These are phyloP conservation scores for Zychaea mexicana DNA, from an alignment of 371 early-diverging fungal genomes.

Conservation along the genomic window DNA sequence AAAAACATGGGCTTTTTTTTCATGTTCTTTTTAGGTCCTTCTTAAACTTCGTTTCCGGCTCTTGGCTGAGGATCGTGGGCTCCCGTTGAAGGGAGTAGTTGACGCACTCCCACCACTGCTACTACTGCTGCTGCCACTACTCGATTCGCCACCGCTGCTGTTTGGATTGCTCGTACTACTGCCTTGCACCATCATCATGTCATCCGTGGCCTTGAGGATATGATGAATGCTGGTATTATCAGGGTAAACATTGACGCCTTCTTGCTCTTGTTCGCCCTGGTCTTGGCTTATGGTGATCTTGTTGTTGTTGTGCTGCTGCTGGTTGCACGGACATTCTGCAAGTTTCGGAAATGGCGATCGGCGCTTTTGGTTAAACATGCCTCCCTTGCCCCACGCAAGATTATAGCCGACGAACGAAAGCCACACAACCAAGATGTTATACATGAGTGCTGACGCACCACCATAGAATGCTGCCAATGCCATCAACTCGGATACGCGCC, in stretches of 20 bases:
- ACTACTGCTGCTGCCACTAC: slow-evolving; percentile 5
- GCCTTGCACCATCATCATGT: not conserved
- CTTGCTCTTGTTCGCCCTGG: not conserved
- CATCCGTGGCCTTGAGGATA: not conserved
- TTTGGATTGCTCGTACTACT: slow-evolving; percentile 3
- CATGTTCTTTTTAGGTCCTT: not conserved
- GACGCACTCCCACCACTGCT: slow-evolving; percentile 8
- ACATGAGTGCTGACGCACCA: slow-evolving; percentile 34
- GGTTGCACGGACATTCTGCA: slow-evolving; percentile 5
- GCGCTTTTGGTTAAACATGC: slow-evolving; percentile 15
- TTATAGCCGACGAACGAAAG: slow-evolving; percentile 28
- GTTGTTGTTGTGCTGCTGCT: not conserved
- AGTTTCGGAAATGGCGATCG: not conserved
- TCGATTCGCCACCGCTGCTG: slow-evolving; percentile 8
- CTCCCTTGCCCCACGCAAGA: slow-evolving; percentile 28
- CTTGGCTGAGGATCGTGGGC: slow-evolving; percentile 15
- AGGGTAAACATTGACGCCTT: not conserved
- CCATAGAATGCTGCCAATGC: slow-evolving; percentile 45
- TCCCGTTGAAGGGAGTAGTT: slow-evolving; percentile 18
- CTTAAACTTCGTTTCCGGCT: slow-evolving; percentile 12
- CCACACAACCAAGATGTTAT: slow-evolving; percentile 34
- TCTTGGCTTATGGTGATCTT: too few relatives aligned
- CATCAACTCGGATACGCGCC: slow-evolving; percentile 40
- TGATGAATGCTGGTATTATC: not conserved
- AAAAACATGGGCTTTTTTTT: not conserved